Percentiles rank a stretch among this genome's conserved stretches.
These are phyloP conservation scores for Colletotrichum navitas DNA, from an alignment of 2,329 filamentous ascomycete species.

Conservation along the genomic window DNA sequence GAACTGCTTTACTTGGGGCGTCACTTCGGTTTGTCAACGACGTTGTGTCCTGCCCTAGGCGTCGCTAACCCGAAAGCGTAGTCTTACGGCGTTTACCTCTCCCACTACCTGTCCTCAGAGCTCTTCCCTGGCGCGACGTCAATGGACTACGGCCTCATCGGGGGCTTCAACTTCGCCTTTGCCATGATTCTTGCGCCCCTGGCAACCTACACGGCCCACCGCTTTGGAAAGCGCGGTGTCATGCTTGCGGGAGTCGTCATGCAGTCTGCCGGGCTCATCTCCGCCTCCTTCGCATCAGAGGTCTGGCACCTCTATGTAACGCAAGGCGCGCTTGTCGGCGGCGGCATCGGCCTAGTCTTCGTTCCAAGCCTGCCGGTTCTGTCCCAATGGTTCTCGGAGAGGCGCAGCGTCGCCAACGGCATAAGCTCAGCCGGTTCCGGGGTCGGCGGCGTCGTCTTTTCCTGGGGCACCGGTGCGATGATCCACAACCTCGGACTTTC, in stretches of 20 bases:
- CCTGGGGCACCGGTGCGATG: slow-evolving; percentile 52
- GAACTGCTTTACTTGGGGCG: neutral
- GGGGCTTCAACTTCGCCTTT: neutral
- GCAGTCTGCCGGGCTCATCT: slow-evolving; percentile 43
- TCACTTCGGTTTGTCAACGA: neutral
- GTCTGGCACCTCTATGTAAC: slow-evolving; percentile 51
- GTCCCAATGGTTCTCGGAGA: slow-evolving; percentile 56
- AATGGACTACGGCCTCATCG: neutral
- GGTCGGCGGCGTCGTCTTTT: slow-evolving; percentile 54
- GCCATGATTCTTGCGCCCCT: slow-evolving; percentile 37
- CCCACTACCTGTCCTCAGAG: neutral
- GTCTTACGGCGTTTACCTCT: neutral
- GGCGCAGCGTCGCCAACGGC: slow-evolving; percentile 55
- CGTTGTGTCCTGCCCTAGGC: neutral
- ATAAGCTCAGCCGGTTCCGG: slow-evolving; percentile 55
- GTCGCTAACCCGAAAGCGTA: neutral
- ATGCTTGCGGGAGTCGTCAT: slow-evolving; percentile 54
- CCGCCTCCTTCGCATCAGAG: neutral
- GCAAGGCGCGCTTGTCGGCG: slow-evolving; percentile 56
- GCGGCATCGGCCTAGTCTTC: slow-evolving; percentile 55
- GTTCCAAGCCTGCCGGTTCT: slow-evolving; percentile 53
- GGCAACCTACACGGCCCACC: slow-evolving; percentile 8
- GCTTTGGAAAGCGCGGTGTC: neutral
- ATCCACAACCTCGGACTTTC: slow-evolving; percentile 50
- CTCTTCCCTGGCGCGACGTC: neutral